Evolutionary conservation across 352 stramenopile species (phyloP).

Genomic region (Nothophytophthora sp.): DNA sequence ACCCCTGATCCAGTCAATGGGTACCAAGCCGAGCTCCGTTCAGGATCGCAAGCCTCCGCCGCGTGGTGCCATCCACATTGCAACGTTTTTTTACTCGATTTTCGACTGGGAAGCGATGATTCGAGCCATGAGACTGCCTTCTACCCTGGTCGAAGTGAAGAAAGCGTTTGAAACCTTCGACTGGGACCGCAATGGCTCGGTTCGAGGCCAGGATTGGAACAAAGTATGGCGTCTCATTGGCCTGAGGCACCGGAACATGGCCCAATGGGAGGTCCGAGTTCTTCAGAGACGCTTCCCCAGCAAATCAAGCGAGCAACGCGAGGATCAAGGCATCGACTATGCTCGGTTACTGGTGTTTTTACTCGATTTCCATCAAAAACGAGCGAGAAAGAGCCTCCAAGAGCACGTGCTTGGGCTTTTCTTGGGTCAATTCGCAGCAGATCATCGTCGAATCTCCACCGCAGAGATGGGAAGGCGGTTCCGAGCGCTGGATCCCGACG

Average conservation of each 20-base stretch:
- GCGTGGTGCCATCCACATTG: slow-evolving; percentile 21
- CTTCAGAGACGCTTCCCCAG: slow-evolving; percentile 37
- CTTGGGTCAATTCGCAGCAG: slow-evolving; percentile 6
- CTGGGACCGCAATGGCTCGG: slow-evolving; percentile 35
- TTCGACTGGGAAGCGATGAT: slow-evolving; percentile 46
- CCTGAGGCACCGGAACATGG: slow-evolving; percentile 8
- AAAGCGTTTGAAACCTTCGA: slow-evolving; percentile 50
- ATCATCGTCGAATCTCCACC: slow-evolving; percentile 17
- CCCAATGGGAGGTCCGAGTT: slow-evolving; percentile 43
- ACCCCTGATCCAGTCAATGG: slow-evolving; percentile 3
- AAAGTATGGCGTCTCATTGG: slow-evolving; percentile 42
- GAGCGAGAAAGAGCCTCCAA: slow-evolving; percentile 19
- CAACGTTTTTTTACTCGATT: slow-evolving; percentile 43
- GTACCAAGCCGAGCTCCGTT: too few species aligned
- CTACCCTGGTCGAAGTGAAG: slow-evolving; percentile 47
- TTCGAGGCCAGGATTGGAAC: slow-evolving; percentile 45
- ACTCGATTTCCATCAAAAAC: slow-evolving; percentile 39
- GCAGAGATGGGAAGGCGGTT: slow-evolving; percentile 37
- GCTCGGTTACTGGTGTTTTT: slow-evolving; percentile 49
- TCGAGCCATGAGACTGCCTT: slow-evolving; percentile 24
- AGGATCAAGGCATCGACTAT: slow-evolving; percentile 39
- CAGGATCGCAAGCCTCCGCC: not conserved
- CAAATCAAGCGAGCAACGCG: not conserved
- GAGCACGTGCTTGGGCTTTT: slow-evolving; percentile 24
- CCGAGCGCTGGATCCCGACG: slow-evolving; percentile 30